Percentiles rank a stretch among this genome's conserved stretches.
These are phyloP conservation scores for Incumbomyces lentus DNA, from an alignment of 2,329 filamentous ascomycete species.

Conservation along the genomic window DNA sequence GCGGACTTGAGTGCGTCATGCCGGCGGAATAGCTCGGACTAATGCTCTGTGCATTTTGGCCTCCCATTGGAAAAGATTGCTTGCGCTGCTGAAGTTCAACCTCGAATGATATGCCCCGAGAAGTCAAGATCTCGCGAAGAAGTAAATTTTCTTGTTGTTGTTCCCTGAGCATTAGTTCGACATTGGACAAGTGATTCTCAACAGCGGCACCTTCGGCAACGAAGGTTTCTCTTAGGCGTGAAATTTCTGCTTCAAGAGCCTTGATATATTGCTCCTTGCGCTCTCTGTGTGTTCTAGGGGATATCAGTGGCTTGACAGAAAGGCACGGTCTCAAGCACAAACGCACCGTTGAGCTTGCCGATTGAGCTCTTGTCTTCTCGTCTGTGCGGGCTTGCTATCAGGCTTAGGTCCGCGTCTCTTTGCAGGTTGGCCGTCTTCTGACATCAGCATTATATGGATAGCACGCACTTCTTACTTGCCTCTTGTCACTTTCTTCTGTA, in stretches of 20 bases:
- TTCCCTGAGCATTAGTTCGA: slow-evolving; percentile 65
- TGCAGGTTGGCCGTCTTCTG: slow-evolving; percentile 65
- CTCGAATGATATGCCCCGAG: slow-evolving; percentile 50
- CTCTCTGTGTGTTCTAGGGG: slow-evolving; percentile 77
- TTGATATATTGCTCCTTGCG: slow-evolving; percentile 96
- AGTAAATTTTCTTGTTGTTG: slow-evolving; percentile 70
- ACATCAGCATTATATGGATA: too few relatives aligned
- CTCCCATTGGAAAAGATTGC: slow-evolving; percentile 6
- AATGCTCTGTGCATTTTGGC: background rate
- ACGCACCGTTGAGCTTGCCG: slow-evolving; percentile 84
- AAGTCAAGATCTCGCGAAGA: slow-evolving; percentile 52
- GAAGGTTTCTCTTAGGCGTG: slow-evolving; percentile 65
- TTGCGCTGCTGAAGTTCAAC: slow-evolving; percentile 32
- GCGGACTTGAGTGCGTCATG: slow-evolving; percentile 1
- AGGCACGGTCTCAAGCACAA: background rate
- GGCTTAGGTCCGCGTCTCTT: slow-evolving; percentile 93
- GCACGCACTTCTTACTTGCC: slow-evolving; percentile 37
- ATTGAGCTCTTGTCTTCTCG: slow-evolving; percentile 84
- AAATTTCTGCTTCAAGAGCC: slow-evolving; percentile 79
- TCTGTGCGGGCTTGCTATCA: slow-evolving; percentile 88
- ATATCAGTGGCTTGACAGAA: slow-evolving; percentile 12
- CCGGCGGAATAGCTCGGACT: slow-evolving; percentile 1
- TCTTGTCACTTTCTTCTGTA: slow-evolving; percentile 64
- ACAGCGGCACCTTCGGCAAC: slow-evolving; percentile 58
- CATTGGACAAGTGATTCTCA: slow-evolving; percentile 40